Base-by-base conservation (phyloP, 495 filamentous ascomycete genomes). In the Pyronema omphalodes region DNA sequence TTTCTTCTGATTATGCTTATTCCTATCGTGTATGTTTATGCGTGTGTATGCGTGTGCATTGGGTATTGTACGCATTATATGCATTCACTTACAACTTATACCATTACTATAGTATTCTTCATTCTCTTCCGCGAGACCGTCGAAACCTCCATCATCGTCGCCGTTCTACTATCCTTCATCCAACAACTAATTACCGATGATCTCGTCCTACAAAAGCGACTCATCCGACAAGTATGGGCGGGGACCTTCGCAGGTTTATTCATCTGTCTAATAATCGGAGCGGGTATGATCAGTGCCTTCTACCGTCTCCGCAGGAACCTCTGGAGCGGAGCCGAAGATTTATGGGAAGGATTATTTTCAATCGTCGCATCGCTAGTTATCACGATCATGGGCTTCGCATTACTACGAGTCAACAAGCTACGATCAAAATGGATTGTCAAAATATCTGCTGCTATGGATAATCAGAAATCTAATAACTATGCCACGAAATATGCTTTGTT, bases 351-450 rank as follows among this genome's bases (percentile, higher is more conserved):
- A 44, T 67, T 75, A 17, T 76, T 86, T 52, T 71, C 69, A 35
- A 63, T 85, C 15, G 49, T 83, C 14, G 78, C 82, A 7, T 70
- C 74, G 2, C 51, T 84, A 37, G 79, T 85, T 57, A 82, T 86
- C 61, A 75, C 80, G 7, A 62, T 81, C 50, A 83, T 85, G 76
- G 82, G 82, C 9, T 75, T 77, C 9, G 79, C 79, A 3, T 70
- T 86, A n/a, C 69, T 86, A n/a, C 75, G 82, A 6, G 71, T 86
- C 36, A 78, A 72, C 40, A 84, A 86, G 63, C 67, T 83, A n/a
- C 77, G 82, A 59, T 75, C 76, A 15, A 82, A 83, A 66, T 86
- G 82, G 82, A 73, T 73, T 23, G 58, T 75, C 53, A 83, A 83
- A 69, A 71, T 84, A 12, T 69, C 74, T 12, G 69, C 71, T 57